Evolutionary conservation across 148 eudicot species (phyloP), one percentile per base, ranked within the genome.

Genomic region (Cornus florida): DNA sequence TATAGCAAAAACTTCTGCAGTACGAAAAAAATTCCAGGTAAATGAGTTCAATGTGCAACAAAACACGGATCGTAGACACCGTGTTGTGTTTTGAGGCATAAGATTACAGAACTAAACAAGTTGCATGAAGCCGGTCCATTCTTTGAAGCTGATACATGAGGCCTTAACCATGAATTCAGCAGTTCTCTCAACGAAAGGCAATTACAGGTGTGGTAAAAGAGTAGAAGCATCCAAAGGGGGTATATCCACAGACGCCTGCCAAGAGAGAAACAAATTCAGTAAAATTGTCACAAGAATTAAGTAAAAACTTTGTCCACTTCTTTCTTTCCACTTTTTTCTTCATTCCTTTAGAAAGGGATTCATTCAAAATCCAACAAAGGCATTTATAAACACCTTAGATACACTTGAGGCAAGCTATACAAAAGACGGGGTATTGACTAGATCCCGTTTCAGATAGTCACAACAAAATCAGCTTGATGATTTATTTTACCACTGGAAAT

Each of bases 211-310:
- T 69, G 97, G 97, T 59, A 93, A 86, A 78, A 80, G 80, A 24
- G 97, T 93, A 9, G 88, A 82, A 46, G 89, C 91, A 76, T 91
- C 92, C 35, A 88, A 77, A 10, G 93, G 90, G 57, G 93, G 90
- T 56, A 84, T 86, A 75, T 93, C 94, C 10, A 87, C 75, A 85
- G 90, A 91, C 73, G 69, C 97, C 94, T 91, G 90, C 71, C 67
- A 85, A 80, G 71, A 17, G 74, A 10, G 48, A 14, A 78, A 57
- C 5, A 20, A 70, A 66, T 28, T 62, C 23, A 62, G 23, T 62
- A 62, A 62, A 17, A 62, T 20, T n/a, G 23, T 19, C 17, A 56
- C 67, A 50, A 20, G 41, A 67, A 35, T 9, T 39, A 67, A 31
- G 17, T 19, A 7, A 62, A 72, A 46, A 20, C 38, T 3, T 75